Evolutionary conservation across 148 eudicot species (phyloP).

Genomic region (Rhododendron ferrugineum): DNA sequence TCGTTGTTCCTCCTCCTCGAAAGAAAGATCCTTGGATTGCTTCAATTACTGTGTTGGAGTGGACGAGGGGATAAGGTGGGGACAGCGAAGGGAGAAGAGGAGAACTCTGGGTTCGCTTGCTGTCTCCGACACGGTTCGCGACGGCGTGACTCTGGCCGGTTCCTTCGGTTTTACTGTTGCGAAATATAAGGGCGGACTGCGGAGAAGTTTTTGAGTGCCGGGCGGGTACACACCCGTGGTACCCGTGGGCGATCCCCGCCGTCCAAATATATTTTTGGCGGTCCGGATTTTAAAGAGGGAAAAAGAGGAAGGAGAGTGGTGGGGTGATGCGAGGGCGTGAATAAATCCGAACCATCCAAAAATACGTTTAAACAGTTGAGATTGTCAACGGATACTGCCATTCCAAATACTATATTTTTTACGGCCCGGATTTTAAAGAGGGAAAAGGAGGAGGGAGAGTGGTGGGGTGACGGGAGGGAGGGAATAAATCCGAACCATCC

Average conservation of each 20-base stretch:
- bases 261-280: accelerated
- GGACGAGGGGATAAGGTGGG: background rate
- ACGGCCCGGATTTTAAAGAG: accelerated
- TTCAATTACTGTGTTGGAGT: background rate
- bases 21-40: background rate
- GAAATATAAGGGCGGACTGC: background rate
- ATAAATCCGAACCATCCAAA: too few relatives aligned
- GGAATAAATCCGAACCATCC: too few relatives aligned
- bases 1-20: conserved; percentile 14
- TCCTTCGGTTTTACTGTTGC: background rate
- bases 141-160: background rate
- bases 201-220: too few relatives aligned
- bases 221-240: too few relatives aligned
- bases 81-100: background rate
- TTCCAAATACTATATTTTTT: accelerated
- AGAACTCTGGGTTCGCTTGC: background rate
- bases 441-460: too few relatives aligned
- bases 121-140: background rate
- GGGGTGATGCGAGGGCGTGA: too few relatives aligned
- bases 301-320: too few relatives aligned
- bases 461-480: too few relatives aligned
- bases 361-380: too few relatives aligned
- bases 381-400: too few relatives aligned
- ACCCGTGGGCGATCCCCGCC: too few relatives aligned
- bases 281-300: accelerated